Evolutionary conservation across 73 alveolate species (phyloP).

Genomic region (Paraurostyla sp.): DNA sequence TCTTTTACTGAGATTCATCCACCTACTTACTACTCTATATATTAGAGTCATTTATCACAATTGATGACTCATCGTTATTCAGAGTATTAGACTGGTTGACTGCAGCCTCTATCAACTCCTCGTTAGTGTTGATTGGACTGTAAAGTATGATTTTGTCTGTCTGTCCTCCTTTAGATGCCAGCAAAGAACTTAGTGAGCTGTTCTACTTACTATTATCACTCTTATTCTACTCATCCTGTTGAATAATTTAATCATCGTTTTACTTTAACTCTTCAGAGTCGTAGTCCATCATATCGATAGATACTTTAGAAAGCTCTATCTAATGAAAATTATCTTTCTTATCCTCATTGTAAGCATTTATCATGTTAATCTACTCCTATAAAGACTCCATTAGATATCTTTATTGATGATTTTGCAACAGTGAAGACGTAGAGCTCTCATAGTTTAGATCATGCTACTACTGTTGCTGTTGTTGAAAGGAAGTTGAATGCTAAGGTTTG

Average conservation of each 20-base stretch:
- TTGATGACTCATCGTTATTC: constrained; percentile 13
- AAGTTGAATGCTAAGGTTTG: no score
- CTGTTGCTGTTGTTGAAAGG: no score
- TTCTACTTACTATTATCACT: background rate
- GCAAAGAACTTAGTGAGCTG: constrained; percentile 4
- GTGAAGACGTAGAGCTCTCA: no score
- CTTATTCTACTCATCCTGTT: background rate
- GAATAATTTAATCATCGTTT: background rate
- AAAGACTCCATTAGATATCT: constrained; percentile 3
- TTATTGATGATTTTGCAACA: no score
- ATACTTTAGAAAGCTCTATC: background rate
- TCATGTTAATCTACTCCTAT: constrained; percentile 16
- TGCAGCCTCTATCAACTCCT: constrained; percentile 37
- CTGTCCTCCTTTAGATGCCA: constrained; percentile 11
- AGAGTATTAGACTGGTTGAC: constrained; percentile 35
- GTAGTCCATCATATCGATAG: background rate
- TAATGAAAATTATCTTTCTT: background rate
- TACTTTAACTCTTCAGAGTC: constrained; percentile 10
- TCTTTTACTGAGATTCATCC: background rate
- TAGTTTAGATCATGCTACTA: no score
- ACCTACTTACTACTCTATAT: constrained; percentile 2
- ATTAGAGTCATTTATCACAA: constrained; percentile 2
- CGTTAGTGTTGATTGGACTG: constrained; percentile 48
- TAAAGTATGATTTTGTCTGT: background rate
- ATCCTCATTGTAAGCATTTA: background rate